Evolutionary conservation across 2,329 filamentous ascomycete genomes (phyloP), one percentile per base, ranked within the genome.

Genomic region (Geoglossum cookeanum): DNA sequence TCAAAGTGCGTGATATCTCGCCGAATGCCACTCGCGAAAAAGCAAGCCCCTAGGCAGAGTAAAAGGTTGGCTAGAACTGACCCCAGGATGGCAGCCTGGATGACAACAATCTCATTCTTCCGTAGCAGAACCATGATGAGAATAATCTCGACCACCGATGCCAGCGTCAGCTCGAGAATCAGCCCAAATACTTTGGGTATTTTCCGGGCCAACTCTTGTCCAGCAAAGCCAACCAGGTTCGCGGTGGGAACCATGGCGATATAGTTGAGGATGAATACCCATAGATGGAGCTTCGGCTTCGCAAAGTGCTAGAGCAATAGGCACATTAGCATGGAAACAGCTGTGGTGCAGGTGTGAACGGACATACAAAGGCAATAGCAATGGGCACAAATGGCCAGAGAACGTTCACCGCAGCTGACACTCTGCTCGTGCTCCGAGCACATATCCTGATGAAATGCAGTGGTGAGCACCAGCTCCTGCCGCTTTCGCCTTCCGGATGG

Each of bases 61-160:
- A 94, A 71, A 70, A 92, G 78, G 35, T 88, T 94, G 11, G 88
- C 87, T 37, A 94, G 69, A 49, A 94, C 85, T 0, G 86, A 91
- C 39, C 88, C 87, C 0, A 94, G 71, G 57, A 94, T 90, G 30
- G 88, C 87, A 56, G 86, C 86, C 65, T 87, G 80, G 63, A 94
- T 87, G 62, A 92, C 85, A n/a, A 77, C 74, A 59, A 84, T 70
- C 33, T 70, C 60, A 47, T 68, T 65, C n/a, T 71, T 71, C 9
- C 67, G 63, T 52, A 92, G 74, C 49, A 94, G 71, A 1, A 90
- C 78, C 73, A 91, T 84, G 69, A 94, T 92, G 33, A 94, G 72
- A 52, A 94, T 78, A 58, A 94, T 83, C 66, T 94, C 87, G 56
- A 92, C 86, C 8, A 89, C 70, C 0, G 85, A 86, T 1, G 84